Evolutionary conservation across 371 early-diverging fungal species (phyloP).

Genomic region (Zychaea mexicana): DNA sequence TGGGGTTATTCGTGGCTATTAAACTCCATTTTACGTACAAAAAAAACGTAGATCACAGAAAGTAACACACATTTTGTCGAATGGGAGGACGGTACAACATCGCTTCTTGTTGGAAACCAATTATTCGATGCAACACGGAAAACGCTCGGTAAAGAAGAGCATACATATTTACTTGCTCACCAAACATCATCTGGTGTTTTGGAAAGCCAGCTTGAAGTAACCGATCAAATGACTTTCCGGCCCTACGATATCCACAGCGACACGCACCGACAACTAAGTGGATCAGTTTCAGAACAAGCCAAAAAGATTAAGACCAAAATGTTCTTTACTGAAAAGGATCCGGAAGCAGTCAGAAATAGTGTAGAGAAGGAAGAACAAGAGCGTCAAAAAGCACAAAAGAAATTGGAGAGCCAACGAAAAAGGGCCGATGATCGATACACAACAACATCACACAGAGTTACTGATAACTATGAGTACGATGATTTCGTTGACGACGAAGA

Average conservation of each 20-base stretch:
- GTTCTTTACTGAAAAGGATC: slow-evolving; percentile 65
- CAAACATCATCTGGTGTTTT: slow-evolving; percentile 65
- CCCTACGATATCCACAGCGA: slow-evolving; percentile 61
- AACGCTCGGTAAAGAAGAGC: slow-evolving; percentile 50
- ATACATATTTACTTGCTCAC: slow-evolving; percentile 70
- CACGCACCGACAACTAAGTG: slow-evolving; percentile 70
- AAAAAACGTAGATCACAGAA: slow-evolving; percentile 46
- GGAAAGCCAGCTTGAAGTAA: slow-evolving; percentile 69
- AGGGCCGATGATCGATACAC: slow-evolving; percentile 44
- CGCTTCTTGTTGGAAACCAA: slow-evolving; percentile 78
- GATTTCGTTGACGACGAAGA: slow-evolving; percentile 46
- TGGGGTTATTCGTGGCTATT: not conserved
- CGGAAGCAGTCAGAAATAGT: slow-evolving; percentile 47
- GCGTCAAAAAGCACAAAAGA: slow-evolving; percentile 46
- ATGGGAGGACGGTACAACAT: slow-evolving; percentile 83
- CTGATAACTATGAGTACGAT: slow-evolving; percentile 6
- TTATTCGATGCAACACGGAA: slow-evolving; percentile 71
- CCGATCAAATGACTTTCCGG: slow-evolving; percentile 70
- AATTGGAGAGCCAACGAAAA: slow-evolving; percentile 42
- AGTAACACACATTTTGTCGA: slow-evolving; percentile 81
- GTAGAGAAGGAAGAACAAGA: slow-evolving; percentile 44
- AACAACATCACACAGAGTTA: slow-evolving; percentile 23
- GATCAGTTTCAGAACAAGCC: slow-evolving; percentile 66
- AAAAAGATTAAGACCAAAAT: slow-evolving; percentile 68
- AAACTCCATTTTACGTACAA: slow-evolving; percentile 6